phyloP scores from a whole-genome alignment of 2,329 filamentous ascomycete genomes.

The Scleromitrula shiraiana region DNA sequence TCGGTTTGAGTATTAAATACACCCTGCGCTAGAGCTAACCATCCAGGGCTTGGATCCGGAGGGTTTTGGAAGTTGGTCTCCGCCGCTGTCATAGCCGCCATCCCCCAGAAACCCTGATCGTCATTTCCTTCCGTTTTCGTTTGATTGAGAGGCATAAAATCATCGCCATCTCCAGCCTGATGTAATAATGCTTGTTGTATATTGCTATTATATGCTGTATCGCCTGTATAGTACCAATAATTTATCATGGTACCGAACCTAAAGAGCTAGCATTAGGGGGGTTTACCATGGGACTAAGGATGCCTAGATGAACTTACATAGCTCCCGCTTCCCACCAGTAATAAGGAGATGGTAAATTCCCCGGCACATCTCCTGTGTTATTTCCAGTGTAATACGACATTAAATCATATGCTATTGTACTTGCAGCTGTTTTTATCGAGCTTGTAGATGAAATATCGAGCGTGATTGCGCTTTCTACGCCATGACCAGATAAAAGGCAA shows the following conservation, averaged over 20 bases:
- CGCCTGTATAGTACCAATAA: constrained; percentile 76
- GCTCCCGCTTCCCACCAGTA: constrained; percentile 31
- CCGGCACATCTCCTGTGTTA: constrained; percentile 38
- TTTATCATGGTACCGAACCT: constrained; percentile 55
- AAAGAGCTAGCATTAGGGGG: background rate
- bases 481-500: constrained; percentile 4
- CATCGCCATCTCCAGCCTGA: constrained; percentile 61
- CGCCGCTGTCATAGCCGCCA: constrained; percentile 60
- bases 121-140: constrained; percentile 50
- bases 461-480: constrained; percentile 6
- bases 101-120: constrained; percentile 58
- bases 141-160: constrained; percentile 70
- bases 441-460: constrained; percentile 14
- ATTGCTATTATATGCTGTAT: constrained; percentile 46
- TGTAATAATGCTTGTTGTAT: constrained; percentile 60
- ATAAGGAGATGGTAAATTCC: constrained; percentile 35
- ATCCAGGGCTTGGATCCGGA: constrained; percentile 45
- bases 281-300: background rate
- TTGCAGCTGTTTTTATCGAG: constrained; percentile 26
- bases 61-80: constrained; percentile 56
- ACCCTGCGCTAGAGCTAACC: constrained; percentile 64
- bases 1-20: constrained; percentile 70
- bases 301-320: constrained; percentile 41
- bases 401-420: constrained; percentile 37
- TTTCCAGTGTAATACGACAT: constrained; percentile 43